Conservation (phyloP, 1,139 yeast species). For the Arxiozyma heterogenica region DNA sequence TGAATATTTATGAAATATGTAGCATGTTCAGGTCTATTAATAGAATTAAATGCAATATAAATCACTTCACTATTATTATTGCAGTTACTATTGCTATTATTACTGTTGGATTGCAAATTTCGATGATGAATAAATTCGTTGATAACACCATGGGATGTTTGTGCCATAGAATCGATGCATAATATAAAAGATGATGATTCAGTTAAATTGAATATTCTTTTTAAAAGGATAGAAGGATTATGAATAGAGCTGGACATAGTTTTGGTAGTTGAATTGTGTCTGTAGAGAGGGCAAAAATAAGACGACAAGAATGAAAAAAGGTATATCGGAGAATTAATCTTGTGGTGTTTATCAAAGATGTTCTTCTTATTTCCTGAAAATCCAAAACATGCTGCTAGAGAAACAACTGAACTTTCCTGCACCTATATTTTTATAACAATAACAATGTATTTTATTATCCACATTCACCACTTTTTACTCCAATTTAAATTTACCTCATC, state of each 20-base stretch:
- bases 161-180: conserved; percentile 59
- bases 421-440: too few species aligned
- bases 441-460: too few species aligned
- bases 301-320: too few species aligned
- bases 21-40: conserved; percentile 43
- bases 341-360: too few species aligned
- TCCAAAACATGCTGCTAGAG: too few species aligned
- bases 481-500: background rate
- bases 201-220: conserved; percentile 54
- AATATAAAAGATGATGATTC: conserved; percentile 69
- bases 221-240: conserved; percentile 49
- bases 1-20: conserved; percentile 43
- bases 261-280: background rate
- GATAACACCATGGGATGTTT: conserved; percentile 50
- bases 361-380: background rate
- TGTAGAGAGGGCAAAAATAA: background rate
- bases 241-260: conserved; percentile 37
- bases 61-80: conserved; percentile 30
- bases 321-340: background rate
- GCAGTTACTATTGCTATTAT: too few species aligned
- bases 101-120: conserved; percentile 10
- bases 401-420: background rate
- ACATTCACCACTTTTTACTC: too few species aligned
- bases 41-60: conserved; percentile 58
- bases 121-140: conserved; percentile 46